Evolutionary conservation across 495 filamentous ascomycete species (phyloP), one percentile per base, ranked within the genome.

Genomic region (Daldinia decipiens): DNA sequence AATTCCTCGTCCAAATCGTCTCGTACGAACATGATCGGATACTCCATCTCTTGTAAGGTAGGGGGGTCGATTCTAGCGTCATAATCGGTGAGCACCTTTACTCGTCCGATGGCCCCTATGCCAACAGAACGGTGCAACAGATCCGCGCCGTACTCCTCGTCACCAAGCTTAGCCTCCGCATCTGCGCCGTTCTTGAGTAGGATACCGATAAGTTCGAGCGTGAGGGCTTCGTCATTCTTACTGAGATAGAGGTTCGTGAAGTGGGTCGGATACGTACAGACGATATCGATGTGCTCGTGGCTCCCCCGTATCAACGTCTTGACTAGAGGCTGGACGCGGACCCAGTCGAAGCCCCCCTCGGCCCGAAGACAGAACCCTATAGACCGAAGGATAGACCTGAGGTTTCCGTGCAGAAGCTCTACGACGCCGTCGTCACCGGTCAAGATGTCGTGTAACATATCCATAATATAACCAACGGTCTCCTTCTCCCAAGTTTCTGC

Each of bases 171-270:
- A 11, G 50, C 27, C 12, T 53, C 50, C 26, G 50, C 24, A n/a
- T 53, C 27, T 24, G 50, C 50, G 24, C 50, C 50, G 27, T 53
- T 53, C 50, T 31, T 24, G 26, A 53, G 50, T 6, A 53, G 12
- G 3, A n/a, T 31, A 13, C 11, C 50, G 26, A 53, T 53, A 24
- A 53, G 50, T 31, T 53, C 50, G 50, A 53, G 24, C 12, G 50
- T 53, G 27, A 53, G 50, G 12, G 50, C 50, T n/a, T 53, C 50
- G 26, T 53, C 50, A 5, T 31, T 11, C 50, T 31, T 24, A 24
- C 21, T 31, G 26, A 53, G 24, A 24, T 15, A 6, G 5, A 13
- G 50, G 12, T 53, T 53, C 24, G 5, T 29, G 13, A 29, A 29
- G 4, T 29, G 24, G 4, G 11, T 31, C 12, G 50, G 26, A 24